Percentiles rank a stretch among this genome's conserved stretches.
Conservation (phyloP, 768 basidiomycete species). For the Suillus alpinus region DNA sequence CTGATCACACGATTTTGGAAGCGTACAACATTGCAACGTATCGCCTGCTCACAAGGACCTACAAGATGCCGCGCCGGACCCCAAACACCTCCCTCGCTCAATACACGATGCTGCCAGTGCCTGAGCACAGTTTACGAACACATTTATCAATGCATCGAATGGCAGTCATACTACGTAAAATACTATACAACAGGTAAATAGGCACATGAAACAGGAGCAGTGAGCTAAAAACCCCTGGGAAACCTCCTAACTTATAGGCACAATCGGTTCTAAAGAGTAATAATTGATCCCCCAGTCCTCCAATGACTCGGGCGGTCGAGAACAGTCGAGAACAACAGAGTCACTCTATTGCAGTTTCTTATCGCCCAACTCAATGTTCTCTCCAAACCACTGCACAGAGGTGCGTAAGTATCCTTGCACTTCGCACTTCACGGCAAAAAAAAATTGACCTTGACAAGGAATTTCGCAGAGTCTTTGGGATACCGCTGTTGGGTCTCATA, state of each 20-base stretch:
- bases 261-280: conserved; percentile 4
- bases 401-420: neutral
- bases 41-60: conserved; percentile 4
- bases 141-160: neutral
- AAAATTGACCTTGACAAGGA: conserved; percentile 48
- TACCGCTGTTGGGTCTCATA: conserved; percentile 64
- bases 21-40: conserved; percentile 1
- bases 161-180: neutral
- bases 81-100: neutral
- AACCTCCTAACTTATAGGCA: neutral
- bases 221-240: neutral
- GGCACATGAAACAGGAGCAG: neutral
- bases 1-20: conserved; percentile 5
- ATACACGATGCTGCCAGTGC: neutral
- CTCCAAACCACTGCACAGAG: conserved; percentile 27
- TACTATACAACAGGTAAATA: neutral
- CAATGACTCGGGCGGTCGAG: conserved; percentile 1
- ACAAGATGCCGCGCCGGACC: neutral
- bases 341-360: neutral
- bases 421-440: neutral
- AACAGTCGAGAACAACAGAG: conserved; percentile 2
- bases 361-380: conserved; percentile 21
- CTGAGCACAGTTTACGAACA: neutral
- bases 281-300: neutral
- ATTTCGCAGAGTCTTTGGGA: conserved; percentile 61